A percentile compares a stretch with the other conserved stretches of the same genome.
Evolutionary conservation across 1,284 basidiomycete genomes (phyloP).

Genomic region (Ceratobasidium sp.): DNA sequence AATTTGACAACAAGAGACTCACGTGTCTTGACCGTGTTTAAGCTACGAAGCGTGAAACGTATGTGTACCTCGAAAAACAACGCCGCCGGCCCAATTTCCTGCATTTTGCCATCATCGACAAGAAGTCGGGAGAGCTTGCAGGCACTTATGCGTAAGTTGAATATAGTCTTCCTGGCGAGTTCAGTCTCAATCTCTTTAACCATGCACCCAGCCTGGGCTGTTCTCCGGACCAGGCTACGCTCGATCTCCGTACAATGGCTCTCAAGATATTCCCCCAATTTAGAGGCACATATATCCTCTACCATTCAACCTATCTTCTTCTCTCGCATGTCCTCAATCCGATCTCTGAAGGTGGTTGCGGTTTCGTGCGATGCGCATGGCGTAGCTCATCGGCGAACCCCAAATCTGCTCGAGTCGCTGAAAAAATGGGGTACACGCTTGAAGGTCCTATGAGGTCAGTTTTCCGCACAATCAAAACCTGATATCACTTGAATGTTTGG

Average conservation of each 20-base stretch:
- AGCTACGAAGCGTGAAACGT: slow-evolving; percentile 12
- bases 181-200: not conserved
- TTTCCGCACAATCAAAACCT: no score
- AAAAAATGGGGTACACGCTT: slow-evolving; percentile 9
- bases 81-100: slow-evolving; percentile 2
- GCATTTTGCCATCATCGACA: slow-evolving; percentile 2
- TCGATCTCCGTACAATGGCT: slow-evolving; percentile 2
- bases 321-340: slow-evolving; percentile 8
- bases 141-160: slow-evolving; percentile 9
- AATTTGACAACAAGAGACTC: no score
- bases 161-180: not conserved
- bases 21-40: no score
- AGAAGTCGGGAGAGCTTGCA: not conserved
- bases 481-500: no score
- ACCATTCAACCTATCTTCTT: not conserved
- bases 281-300: not conserved
- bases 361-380: slow-evolving; percentile 9
- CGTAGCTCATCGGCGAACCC: not conserved
- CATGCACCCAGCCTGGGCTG: not conserved
- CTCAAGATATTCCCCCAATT: slow-evolving; percentile 6
- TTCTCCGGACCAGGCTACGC: slow-evolving; percentile 20
- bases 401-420: not conserved
- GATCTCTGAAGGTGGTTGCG: slow-evolving; percentile 11
- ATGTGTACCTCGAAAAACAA: slow-evolving; percentile 18
- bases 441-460: slow-evolving; percentile 16